These are phyloP conservation scores for Byssochlamys sp. DNA, from an alignment of 2,329 filamentous ascomycete species.

Conservation along the genomic window DNA sequence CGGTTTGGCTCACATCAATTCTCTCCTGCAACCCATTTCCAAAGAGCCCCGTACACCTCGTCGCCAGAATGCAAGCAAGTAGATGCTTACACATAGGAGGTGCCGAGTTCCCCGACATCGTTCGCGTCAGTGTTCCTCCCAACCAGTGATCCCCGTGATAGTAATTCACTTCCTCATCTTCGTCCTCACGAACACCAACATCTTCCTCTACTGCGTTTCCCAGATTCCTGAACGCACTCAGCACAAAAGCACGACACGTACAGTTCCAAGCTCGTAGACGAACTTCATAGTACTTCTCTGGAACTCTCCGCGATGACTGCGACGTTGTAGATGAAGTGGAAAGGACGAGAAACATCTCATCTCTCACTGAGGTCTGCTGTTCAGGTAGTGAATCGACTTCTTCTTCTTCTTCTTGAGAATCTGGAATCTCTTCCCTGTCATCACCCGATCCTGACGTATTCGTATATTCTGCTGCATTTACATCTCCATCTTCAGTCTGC, in stretches of 20 bases:
- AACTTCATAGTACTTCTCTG: conserved; percentile 54
- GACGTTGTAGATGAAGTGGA: conserved; percentile 41
- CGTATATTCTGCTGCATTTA: neutral
- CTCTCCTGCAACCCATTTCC: conserved; percentile 45
- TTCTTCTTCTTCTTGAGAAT: conserved; percentile 1
- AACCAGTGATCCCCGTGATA: conserved; percentile 20
- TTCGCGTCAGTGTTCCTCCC: conserved; percentile 25
- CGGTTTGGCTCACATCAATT: conserved; percentile 48
- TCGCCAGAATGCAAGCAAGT: conserved; percentile 68
- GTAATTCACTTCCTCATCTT: conserved; percentile 7
- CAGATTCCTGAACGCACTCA: conserved; percentile 54
- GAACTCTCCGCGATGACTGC: conserved; percentile 12
- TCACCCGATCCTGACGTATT: neutral
- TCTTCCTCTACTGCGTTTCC: conserved; percentile 11
- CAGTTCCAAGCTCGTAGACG: conserved; percentile 74
- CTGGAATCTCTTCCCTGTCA: neutral
- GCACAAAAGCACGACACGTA: conserved; percentile 73
- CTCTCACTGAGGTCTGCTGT: conserved; percentile 3
- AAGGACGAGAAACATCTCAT: conserved; percentile 53
- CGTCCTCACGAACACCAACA: conserved; percentile 4
- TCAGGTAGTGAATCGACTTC: neutral
- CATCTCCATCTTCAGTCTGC: conserved; percentile 13
- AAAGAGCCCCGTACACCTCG: conserved; percentile 53
- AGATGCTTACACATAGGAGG: conserved; percentile 70
- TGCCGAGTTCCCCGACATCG: conserved; percentile 9